Evolutionary conservation across 345 rosid genomes (phyloP).

Genomic region (Brassica incana): DNA sequence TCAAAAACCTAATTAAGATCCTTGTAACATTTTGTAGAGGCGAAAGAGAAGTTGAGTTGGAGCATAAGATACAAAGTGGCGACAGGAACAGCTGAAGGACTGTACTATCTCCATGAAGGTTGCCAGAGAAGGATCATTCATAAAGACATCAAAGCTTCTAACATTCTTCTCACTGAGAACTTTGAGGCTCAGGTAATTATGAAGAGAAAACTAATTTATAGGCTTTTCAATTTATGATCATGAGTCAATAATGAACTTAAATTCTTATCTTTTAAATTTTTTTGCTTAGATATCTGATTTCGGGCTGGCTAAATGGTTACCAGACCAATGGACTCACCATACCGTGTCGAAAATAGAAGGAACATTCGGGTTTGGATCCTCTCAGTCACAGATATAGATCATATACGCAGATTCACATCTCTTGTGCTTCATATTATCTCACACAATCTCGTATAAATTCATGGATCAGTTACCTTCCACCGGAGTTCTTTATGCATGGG

Average conservation of each 20-base stretch:
- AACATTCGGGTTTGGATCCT: conserved; percentile 77
- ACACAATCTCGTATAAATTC: not conserved
- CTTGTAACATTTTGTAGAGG: conserved; percentile 41
- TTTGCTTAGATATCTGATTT: conserved; percentile 88
- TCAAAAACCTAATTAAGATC: not conserved
- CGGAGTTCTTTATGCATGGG: conserved; percentile 92
- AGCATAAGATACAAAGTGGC: conserved; percentile 68
- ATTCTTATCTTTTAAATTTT: not conserved
- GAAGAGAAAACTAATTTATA: not conserved
- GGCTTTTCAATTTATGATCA: not conserved
- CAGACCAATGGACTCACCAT: conserved; percentile 93
- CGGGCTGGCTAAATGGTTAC: conserved; percentile 95
- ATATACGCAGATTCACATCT: not conserved
- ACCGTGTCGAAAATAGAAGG: conserved; percentile 78
- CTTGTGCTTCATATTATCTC: not conserved
- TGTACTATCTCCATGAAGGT: conserved; percentile 79
- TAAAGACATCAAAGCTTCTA: conserved; percentile 90
- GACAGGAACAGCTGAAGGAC: conserved; percentile 78
- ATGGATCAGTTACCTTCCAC: conserved; percentile 73
- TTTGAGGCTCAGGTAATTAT: conserved; percentile 73
- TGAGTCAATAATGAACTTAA: not conserved
- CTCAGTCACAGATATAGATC: not conserved
- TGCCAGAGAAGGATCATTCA: conserved; percentile 94
- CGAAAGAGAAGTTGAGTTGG: conserved; percentile 67
- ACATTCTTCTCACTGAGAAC: conserved; percentile 79